Conservation (phyloP, 345 rosid species). For the Populus deltoides region DNA sequence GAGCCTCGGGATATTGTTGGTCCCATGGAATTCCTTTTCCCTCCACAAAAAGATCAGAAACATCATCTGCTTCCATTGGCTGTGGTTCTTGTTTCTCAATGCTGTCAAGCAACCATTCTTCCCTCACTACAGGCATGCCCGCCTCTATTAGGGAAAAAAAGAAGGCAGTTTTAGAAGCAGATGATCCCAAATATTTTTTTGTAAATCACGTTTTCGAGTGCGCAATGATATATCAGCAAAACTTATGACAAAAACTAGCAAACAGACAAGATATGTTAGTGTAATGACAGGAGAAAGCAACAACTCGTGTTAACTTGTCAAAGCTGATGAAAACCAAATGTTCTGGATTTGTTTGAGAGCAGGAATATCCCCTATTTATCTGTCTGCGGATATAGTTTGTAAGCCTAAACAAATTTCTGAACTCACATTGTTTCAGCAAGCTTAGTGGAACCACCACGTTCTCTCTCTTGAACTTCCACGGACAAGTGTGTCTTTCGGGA, state of each 20-base stretch:
- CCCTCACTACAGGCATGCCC: constrained; percentile 56
- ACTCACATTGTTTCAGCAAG: constrained; percentile 70
- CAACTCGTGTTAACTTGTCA: not conserved
- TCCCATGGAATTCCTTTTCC: constrained; percentile 74
- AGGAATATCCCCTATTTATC: not conserved
- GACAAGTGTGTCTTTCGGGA: no score
- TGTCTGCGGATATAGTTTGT: not conserved
- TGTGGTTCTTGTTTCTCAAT: constrained; percentile 65
- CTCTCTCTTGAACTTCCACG: constrained; percentile 36
- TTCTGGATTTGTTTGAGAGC: not conserved
- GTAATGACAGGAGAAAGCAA: not conserved
- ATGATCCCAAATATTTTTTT: not conserved
- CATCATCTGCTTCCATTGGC: constrained; percentile 62
- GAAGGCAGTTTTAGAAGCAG: not conserved
- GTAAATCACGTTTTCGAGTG: not conserved
- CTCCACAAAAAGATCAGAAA: constrained; percentile 54
- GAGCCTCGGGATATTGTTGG: constrained; percentile 59
- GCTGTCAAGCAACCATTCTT: constrained; percentile 68
- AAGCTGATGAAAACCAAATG: not conserved
- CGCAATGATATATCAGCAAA: not conserved
- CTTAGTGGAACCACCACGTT: constrained; percentile 62
- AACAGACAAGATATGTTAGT: not conserved
- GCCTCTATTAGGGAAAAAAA: constrained; percentile 40
- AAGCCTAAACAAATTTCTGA: not conserved
- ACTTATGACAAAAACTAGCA: no score